These are phyloP conservation scores for Plasmodium vivax DNA, from an alignment of 169 alveolate genomes.

Conservation along the genomic window DNA sequence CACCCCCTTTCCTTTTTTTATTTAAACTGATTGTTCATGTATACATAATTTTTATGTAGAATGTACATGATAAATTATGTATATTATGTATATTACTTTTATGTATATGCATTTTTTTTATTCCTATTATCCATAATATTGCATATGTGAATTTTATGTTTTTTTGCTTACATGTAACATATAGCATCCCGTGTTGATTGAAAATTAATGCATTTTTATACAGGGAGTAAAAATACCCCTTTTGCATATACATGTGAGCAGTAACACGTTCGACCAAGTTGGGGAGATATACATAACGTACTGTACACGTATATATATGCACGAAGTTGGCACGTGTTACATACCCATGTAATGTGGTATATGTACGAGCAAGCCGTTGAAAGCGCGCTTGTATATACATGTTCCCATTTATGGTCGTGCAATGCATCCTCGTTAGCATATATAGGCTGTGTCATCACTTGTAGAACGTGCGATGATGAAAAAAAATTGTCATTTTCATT, in stretches of 20 bases:
- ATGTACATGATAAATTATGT: not conserved
- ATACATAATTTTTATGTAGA: not conserved
- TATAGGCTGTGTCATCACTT: conserved; percentile 6
- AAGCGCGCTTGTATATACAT: not conserved
- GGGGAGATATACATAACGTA: not conserved
- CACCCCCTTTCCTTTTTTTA: conserved; percentile 5
- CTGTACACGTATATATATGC: not conserved
- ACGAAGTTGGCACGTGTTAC: not conserved
- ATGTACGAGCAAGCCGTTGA: not conserved
- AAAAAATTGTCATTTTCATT: conserved; percentile 4
- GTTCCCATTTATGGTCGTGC: not conserved
- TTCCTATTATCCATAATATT: not conserved
- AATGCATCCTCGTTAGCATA: not conserved
- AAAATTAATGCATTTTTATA: not conserved
- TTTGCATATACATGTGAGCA: not conserved
- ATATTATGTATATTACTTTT: not conserved
- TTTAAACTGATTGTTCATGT: not conserved
- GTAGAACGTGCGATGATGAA: conserved; percentile 40
- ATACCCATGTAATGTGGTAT: not conserved
- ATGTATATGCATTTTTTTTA: not conserved
- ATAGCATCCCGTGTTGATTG: not conserved
- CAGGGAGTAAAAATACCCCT: not conserved
- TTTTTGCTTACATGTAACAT: not conserved
- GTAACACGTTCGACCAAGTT: not conserved
- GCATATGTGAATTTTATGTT: not conserved